Base-by-base conservation (phyloP, 768 basidiomycete genomes). In the Trametopsis cervina region DNA sequence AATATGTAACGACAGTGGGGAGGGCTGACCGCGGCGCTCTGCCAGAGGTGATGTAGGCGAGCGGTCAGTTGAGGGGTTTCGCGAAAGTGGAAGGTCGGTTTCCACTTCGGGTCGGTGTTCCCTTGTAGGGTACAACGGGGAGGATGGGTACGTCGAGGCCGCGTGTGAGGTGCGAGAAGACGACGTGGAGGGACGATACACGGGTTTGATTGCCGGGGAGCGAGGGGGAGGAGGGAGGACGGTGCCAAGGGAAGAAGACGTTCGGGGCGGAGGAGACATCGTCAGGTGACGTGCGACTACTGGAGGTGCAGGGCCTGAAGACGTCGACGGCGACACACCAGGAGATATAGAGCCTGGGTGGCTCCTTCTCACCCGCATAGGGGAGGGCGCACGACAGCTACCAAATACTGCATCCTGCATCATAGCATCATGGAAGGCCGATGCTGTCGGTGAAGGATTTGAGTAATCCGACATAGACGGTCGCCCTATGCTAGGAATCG, bases 391-490 rank as follows among this genome's bases (percentile, higher is more conserved):
- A 18, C 61, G 56, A 55, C 47, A 59, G 41, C 55, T 60, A 20
- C 51, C 60, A 40, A 69, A 71, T 36, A 77, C 60, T 13, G 73
- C 77, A 33, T 33, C 29, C 15, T 33, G 29, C 15, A 33, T 7
- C 9, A 33, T 33, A 15, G 29, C 29, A 54, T 86, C 84, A 22
- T 78, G 77, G 66, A 89, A 89, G n/a, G 83, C 84, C n/a, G 86
- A 88, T 4, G 74, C 80, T 3, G 85, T 85, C 1, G 86, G 87
- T 9, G 86, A 89, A 4, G 76, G 72, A 53, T 80, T 78, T 9
- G 83, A 81, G 60, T 83, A 83, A 46, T 80, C 77, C 11, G 84
- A 85, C 23, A 81, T 54, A 17, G 85, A 84, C 3, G 69, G 76
- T 35, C 81, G 72, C 53, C 69, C 73, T 15, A 63, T 54, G 10